Percentiles rank a stretch among this genome's conserved stretches.
Conservation (phyloP, 257 asterid genomes). For the Dorcoceras hygrometricum region DNA sequence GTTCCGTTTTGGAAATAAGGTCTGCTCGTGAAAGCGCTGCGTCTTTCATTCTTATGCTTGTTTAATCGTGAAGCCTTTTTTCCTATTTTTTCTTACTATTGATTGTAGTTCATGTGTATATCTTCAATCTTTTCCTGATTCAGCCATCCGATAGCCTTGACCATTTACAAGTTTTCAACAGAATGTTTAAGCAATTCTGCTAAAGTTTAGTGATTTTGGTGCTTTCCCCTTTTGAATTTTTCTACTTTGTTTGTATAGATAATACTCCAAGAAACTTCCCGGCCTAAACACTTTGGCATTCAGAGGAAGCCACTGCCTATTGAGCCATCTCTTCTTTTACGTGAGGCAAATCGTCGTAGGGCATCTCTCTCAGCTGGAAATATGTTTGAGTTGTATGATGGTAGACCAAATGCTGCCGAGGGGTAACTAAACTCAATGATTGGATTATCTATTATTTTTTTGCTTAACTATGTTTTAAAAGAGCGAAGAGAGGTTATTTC, state of each 20-base stretch:
- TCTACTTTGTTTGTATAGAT: constrained; percentile 44
- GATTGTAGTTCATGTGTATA: constrained; percentile 10
- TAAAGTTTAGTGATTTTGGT: constrained; percentile 2
- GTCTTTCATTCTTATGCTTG: constrained; percentile 15
- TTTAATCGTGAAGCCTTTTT: constrained; percentile 8
- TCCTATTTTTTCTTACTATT: constrained; percentile 4
- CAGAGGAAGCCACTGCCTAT: constrained; percentile 96
- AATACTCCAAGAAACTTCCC: constrained; percentile 82
- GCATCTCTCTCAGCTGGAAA: constrained; percentile 99
- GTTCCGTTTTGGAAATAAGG: constrained; percentile 16
- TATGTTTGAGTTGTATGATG: constrained; percentile 75
- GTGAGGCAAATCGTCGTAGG: constrained; percentile 98
- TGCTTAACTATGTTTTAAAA: constrained; percentile 14
- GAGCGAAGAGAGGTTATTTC: not conserved
- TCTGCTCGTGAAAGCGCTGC: not conserved
- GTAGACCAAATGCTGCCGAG: constrained; percentile 56
- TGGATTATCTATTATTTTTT: constrained; percentile 19
- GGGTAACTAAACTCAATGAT: constrained; percentile 50
- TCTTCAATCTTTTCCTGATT: constrained; percentile 11
- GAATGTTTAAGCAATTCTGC: constrained; percentile 4
- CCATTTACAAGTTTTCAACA: not conserved
- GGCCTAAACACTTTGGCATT: constrained; percentile 78
- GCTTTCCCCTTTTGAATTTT: constrained; percentile 17
- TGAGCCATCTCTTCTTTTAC: constrained; percentile 92
- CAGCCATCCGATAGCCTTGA: not conserved